A percentile compares a stretch with the other conserved stretches of the same genome.
Conservation (phyloP, 208 protist genomes). For the Leishmania aethiopica region DNA sequence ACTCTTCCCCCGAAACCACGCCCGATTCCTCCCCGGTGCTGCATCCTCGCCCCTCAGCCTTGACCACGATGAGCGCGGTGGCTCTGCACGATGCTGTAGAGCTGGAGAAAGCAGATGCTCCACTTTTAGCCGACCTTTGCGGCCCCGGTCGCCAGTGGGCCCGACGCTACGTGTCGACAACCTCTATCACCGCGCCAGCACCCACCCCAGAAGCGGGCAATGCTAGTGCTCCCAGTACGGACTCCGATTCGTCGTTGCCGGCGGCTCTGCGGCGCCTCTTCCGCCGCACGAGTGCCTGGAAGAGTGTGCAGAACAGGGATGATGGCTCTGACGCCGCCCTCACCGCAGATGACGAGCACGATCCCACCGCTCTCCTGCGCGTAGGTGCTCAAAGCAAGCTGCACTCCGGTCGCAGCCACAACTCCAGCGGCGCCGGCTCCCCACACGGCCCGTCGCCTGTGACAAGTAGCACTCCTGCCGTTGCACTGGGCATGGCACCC, state of each 20-base stretch:
- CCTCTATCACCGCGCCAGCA: background rate
- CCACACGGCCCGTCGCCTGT: background rate
- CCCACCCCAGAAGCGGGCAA: background rate
- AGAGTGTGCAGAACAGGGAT: background rate
- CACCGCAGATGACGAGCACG: background rate
- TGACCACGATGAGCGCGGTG: background rate
- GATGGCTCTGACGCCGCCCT: background rate
- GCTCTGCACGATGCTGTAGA: background rate
- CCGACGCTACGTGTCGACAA: background rate
- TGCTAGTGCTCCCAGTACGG: background rate
- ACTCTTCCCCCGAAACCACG: background rate
- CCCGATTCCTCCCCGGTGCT: background rate
- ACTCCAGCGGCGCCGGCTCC: background rate
- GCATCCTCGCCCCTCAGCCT: background rate
- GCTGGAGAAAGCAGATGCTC: background rate
- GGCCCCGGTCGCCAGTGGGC: background rate
- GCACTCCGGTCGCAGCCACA: background rate
- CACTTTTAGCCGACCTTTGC: no score
- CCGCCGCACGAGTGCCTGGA: background rate
- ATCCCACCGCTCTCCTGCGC: background rate
- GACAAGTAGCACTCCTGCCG: background rate
- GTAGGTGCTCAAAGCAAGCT: background rate
- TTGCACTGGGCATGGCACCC: background rate
- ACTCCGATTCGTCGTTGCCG: background rate
- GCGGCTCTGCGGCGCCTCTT: background rate